Conservation (phyloP, 352 stramenopile species). For the Pythium dissimile region DNA sequence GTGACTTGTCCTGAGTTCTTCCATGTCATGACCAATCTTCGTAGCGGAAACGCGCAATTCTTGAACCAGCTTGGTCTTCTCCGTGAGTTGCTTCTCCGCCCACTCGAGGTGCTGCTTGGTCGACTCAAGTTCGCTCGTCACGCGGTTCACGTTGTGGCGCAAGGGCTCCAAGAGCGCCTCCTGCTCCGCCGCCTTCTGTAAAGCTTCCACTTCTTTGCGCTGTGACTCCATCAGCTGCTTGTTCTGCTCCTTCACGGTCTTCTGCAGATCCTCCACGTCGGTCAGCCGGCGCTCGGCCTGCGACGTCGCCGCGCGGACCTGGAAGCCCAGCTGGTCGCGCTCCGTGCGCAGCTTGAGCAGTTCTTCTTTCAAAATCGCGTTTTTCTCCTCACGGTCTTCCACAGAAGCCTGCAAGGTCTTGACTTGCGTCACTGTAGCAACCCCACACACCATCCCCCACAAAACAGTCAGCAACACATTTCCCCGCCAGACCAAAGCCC, state of each 20-base stretch:
- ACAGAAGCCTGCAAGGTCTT: conserved; percentile 26
- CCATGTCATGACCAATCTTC: conserved; percentile 49
- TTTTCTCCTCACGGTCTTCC: conserved; percentile 27
- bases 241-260: conserved; percentile 53
- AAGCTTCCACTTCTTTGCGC: conserved; percentile 58
- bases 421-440: conserved; percentile 23
- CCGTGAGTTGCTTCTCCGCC: conserved; percentile 56
- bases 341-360: conserved; percentile 42
- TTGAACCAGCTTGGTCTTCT: conserved; percentile 65
- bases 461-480: too few relatives aligned
- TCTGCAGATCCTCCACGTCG: conserved; percentile 59
- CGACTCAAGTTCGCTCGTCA: conserved; percentile 51
- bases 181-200: conserved; percentile 51
- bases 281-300: conserved; percentile 56
- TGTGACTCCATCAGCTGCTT: conserved; percentile 50
- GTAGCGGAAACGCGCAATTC: conserved; percentile 52
- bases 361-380: conserved; percentile 33
- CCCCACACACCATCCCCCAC: not conserved
- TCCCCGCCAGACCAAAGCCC: too few relatives aligned
- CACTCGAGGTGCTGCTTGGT: conserved; percentile 61
- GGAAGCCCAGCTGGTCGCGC: conserved; percentile 49
- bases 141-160: conserved; percentile 36
- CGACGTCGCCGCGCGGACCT: conserved; percentile 42
- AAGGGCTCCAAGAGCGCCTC: conserved; percentile 62
- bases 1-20: conserved; percentile 47